Evolutionary conservation across 78 protist species (phyloP).

Genomic region (Dictyostelium firmibasis): DNA sequence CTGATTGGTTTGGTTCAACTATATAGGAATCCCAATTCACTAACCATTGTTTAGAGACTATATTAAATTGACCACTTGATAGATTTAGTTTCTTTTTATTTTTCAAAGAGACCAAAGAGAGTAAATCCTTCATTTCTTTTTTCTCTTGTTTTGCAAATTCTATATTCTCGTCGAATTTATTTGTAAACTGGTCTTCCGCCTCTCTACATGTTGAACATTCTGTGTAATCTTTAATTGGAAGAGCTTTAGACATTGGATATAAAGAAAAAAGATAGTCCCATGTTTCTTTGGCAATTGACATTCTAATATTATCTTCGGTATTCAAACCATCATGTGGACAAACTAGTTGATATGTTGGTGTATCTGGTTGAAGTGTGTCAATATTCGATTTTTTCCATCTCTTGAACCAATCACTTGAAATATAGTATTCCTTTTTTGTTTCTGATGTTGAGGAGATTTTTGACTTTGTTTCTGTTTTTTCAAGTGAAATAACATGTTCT

Average conservation of each 20-base stretch:
- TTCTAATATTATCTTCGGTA: neutral
- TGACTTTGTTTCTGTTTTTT: neutral
- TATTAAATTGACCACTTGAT: neutral
- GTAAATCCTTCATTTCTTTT: conserved; percentile 9
- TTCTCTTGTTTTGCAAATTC: neutral
- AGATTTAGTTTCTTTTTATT: neutral
- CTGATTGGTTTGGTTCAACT: neutral
- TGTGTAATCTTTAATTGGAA: neutral
- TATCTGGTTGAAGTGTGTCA: too few relatives aligned
- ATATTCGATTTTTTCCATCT: neutral
- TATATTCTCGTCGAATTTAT: neutral
- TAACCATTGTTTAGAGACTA: neutral
- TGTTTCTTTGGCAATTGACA: neutral
- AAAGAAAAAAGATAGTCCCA: conserved; percentile 14
- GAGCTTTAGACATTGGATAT: neutral
- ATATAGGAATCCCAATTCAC: neutral
- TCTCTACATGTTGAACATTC: neutral
- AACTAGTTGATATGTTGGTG: neutral
- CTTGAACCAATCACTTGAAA: conserved; percentile 50
- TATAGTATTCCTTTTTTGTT: neutral
- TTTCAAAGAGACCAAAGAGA: neutral
- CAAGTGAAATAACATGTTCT: conserved; percentile 5
- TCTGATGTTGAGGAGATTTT: neutral
- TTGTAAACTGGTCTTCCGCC: neutral
- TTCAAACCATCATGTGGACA: conserved; percentile 34